phyloP scores from a whole-genome alignment of 2,329 filamentous ascomycete species.

The Gyromitra esculenta region DNA sequence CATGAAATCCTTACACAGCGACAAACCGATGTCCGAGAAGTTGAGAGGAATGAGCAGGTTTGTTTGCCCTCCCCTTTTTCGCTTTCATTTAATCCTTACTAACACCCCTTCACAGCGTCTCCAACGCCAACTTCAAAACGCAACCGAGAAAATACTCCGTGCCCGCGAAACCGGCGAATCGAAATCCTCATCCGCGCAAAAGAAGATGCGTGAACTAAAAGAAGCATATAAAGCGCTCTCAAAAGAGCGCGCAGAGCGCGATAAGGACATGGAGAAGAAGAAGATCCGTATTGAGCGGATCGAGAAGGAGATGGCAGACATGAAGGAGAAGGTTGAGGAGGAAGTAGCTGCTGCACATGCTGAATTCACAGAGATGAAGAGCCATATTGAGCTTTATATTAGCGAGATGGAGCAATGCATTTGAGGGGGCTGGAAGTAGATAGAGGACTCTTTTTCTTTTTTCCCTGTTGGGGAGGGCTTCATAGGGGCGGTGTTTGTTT shows the following conservation, averaged over 20 bases:
- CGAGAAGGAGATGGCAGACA: conserved; percentile 99
- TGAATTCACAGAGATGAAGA: conserved; percentile 96
- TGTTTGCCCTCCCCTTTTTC: conserved; percentile 52
- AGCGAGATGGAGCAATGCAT: conserved; percentile 97
- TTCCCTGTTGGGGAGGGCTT: neutral
- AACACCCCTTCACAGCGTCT: conserved; percentile 36
- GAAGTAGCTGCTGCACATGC: conserved; percentile 91
- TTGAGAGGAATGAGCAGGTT: conserved; percentile 86
- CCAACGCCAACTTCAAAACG: conserved; percentile 83
- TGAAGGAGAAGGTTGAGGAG: conserved; percentile 96
- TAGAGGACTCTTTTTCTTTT: neutral
- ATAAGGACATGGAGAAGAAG: conserved; percentile 88
- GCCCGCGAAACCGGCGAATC: conserved; percentile 80
- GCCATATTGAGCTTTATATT: conserved; percentile 96
- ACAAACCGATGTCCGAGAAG: conserved; percentile 87
- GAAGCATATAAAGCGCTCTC: conserved; percentile 80
- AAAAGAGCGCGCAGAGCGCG: conserved; percentile 85
- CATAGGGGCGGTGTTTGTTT: neutral
- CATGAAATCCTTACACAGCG: conserved; percentile 87
- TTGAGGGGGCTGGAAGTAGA: conserved; percentile 4
- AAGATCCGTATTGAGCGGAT: conserved; percentile 96
- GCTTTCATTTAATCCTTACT: neutral
- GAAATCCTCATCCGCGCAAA: conserved; percentile 82
- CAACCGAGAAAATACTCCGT: conserved; percentile 85
- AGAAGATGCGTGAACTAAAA: conserved; percentile 89